Percentiles rank a stretch among this genome's conserved stretches.
Evolutionary conservation across 2,329 filamentous ascomycete genomes (phyloP).

Genomic region (Paecilomyces dactylethromorphus): DNA sequence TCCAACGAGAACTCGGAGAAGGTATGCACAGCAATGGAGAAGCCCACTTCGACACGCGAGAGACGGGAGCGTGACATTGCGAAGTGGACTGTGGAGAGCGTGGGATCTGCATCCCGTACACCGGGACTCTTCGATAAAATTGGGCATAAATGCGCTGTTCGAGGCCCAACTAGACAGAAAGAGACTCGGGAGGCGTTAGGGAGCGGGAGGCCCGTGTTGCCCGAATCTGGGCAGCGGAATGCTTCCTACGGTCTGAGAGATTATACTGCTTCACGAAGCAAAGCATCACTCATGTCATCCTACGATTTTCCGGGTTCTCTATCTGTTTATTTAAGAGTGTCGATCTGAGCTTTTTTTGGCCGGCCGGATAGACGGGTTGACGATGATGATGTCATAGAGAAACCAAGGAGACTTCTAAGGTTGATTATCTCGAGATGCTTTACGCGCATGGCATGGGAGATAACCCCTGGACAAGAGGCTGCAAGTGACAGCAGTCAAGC

Average conservation of each 20-base stretch:
- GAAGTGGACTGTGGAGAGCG: constrained; percentile 11
- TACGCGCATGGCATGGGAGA: not conserved
- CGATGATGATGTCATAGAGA: not conserved
- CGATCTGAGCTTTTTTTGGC: not conserved
- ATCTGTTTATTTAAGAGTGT: not conserved
- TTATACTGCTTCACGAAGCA: not conserved
- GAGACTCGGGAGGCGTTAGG: constrained; percentile 3
- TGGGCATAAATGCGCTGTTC: constrained; percentile 20
- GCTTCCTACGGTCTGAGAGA: not conserved
- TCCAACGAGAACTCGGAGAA: not conserved
- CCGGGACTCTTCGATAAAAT: constrained; percentile 11
- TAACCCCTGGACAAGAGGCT: not conserved
- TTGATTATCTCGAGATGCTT: not conserved
- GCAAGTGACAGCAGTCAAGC: not conserved
- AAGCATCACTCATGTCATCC: not conserved
- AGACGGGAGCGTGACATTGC: not conserved
- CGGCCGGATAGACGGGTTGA: not conserved
- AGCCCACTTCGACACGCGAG: not conserved
- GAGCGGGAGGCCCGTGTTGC: constrained; percentile 3
- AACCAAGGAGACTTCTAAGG: not conserved
- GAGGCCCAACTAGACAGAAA: constrained; percentile 15
- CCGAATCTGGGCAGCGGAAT: not conserved
- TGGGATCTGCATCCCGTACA: constrained; percentile 10
- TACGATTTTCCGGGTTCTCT: not conserved
- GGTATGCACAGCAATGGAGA: not conserved